A percentile compares a stretch with the other conserved stretches of the same genome.
These are phyloP conservation scores for Nothophytophthora sp. DNA, from an alignment of 352 stramenopile genomes.

Conservation along the genomic window DNA sequence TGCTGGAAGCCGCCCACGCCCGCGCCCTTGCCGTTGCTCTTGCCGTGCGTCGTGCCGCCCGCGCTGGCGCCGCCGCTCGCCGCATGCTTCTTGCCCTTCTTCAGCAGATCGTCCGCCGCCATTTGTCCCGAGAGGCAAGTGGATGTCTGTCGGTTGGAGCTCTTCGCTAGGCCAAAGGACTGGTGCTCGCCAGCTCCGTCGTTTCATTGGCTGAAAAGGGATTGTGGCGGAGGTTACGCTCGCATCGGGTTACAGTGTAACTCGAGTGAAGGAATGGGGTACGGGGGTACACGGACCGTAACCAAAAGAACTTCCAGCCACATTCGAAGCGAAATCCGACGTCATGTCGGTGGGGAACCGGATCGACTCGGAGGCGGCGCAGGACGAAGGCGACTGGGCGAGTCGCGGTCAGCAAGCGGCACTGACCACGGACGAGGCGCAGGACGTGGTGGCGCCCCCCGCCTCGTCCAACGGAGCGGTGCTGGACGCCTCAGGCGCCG, in stretches of 20 bases:
- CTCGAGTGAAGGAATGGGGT: no score
- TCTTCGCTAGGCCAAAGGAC: conserved; percentile 21
- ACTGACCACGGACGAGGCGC: conserved; percentile 15
- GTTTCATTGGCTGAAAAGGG: no score
- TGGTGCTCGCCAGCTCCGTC: conserved; percentile 20
- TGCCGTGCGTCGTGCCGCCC: conserved; percentile 58
- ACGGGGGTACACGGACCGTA: no score
- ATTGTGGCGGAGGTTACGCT: no score
- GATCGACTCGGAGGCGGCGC: conserved; percentile 21
- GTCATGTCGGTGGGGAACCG: conserved; percentile 43
- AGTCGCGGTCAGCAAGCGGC: conserved; percentile 22
- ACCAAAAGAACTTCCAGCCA: conserved; percentile 5
- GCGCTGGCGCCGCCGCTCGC: conserved; percentile 10
- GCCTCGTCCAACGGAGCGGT: conserved; percentile 32
- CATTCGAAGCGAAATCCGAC: neutral
- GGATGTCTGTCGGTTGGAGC: conserved; percentile 13
- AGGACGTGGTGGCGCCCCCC: conserved; percentile 14
- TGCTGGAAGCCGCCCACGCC: conserved; percentile 84
- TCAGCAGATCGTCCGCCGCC: conserved; percentile 70
- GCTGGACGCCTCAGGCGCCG: neutral
- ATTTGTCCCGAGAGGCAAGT: conserved; percentile 22
- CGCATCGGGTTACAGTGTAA: no score
- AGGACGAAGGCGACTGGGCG: conserved; percentile 55
- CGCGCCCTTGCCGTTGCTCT: conserved; percentile 79
- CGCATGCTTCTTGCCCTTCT: conserved; percentile 50